Evolutionary conservation across 2,329 filamentous ascomycete species (phyloP), one percentile per base, ranked within the genome.

Genomic region (Metarhizium sp.): DNA sequence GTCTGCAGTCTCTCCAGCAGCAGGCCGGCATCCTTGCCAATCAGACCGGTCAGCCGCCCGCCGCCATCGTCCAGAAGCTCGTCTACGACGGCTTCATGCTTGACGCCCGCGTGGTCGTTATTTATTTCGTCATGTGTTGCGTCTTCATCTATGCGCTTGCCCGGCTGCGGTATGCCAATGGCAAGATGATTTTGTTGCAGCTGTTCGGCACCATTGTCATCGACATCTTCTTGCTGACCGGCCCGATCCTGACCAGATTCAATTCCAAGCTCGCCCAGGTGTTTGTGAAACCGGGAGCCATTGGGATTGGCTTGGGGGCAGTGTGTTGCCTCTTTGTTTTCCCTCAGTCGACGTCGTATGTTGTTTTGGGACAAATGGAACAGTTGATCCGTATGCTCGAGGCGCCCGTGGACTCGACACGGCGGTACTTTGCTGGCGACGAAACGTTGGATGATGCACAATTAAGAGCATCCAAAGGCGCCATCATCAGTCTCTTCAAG

Each of bases 141-240:
- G 25, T 72, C 4, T 74, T 79, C 51, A 71, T 79, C 45, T 79
- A 79, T 57, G 59, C 68, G 0, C 4, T 70, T 53, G 68, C 75
- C 1, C 73, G 76, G 1, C 45, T 79, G 10, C 70, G 76, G 20
- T 73, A 71, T 8, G 65, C 65, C 1, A 76, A 76, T 29, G 71
- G 74, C 4, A 79, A 79, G 57, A 66, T 78, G 6, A 61, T 68
- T 0, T 59, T 78, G 4, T 51, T 71, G 14, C 72, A 77, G 54
- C 66, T 79, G 2, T 76, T 79, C 54, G 74, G 69, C 3, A 77
- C 68, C 5, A 77, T 80, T 25, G 69, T 76, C 38, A 65, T 67
- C 1, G 75, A 78, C 40, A 60, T 79, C 1, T 76, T 75, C 38
- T 59, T 80, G 1, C 69, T 73, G 2, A 67, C 70, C 43, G 75